Base-by-base conservation (phyloP, 2,329 filamentous ascomycete genomes). In the Arthrinium puccinioides region DNA sequence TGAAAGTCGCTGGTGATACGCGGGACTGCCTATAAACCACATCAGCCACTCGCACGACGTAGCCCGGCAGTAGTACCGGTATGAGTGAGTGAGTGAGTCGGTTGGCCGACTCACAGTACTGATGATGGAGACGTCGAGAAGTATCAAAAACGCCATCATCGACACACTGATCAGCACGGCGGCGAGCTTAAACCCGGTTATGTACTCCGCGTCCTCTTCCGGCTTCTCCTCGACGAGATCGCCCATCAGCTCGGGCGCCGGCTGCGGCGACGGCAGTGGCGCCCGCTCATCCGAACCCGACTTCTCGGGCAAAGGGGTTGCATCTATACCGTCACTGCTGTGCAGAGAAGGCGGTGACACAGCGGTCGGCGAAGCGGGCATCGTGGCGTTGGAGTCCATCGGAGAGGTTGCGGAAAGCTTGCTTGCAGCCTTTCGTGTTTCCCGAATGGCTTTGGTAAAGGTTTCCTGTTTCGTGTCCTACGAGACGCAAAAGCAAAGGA, bases 111-210 rank as follows among this genome's bases (percentile, higher is more conserved):
- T 37, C 42, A 66, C 72, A 5, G 73, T 76, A 8, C 64, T 59
- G 37, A 77, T 61, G 35, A 77, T 74, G 1, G 71, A 70, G 25
- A 61, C 66, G 39, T 76, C 73, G 4, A 76, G 44, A 42, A 74
- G 45, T 53, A 70, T 63, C 14, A 72, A 45, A 41, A 73, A 73
- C 11, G 61, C 59, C 7, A 60, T 62, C 4, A 67, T 42, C 0
- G 65, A 67, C 11, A 72, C 49, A 3, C 55, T 54, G 6, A 42
- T 41, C 14, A 65, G 41, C 8, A 56, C 44, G 9, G 46, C 27
- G 4, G 36, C 14, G 6, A 57, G 45, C 34, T 50, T 53, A 21
- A 47, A 39, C 10, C 55, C 55, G 4, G 44, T 42, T 8, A 57
- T 38, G 21, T 55, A 52, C 6, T 56, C 51, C 6, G 28, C 28